Evolutionary conservation across 345 rosid genomes (phyloP).

Genomic region (Hypericum androsaemum): DNA sequence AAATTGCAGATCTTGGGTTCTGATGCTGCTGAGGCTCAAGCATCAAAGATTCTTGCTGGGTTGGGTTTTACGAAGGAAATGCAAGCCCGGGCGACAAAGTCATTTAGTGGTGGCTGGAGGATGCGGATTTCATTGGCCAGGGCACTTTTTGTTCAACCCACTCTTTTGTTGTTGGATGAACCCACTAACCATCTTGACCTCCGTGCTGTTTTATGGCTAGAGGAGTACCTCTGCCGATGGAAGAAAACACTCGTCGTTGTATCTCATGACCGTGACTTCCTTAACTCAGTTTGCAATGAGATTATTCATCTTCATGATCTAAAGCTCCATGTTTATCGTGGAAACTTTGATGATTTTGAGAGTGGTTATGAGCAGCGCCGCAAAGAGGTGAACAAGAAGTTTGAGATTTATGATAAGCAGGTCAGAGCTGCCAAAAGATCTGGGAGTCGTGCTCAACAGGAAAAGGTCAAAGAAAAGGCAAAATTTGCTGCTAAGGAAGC

Average conservation of each 20-base stretch:
- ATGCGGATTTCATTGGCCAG: slow-evolving; percentile 93
- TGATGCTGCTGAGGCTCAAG: slow-evolving; percentile 94
- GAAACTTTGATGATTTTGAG: slow-evolving; percentile 80
- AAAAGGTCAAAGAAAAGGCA: slow-evolving; percentile 80
- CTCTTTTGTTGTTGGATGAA: slow-evolving; percentile 80
- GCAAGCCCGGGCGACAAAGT: slow-evolving; percentile 70
- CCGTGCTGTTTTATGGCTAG: slow-evolving; percentile 89
- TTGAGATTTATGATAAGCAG: slow-evolving; percentile 68
- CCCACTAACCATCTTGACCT: slow-evolving; percentile 98
- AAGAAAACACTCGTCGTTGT: slow-evolving; percentile 91
- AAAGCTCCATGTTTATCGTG: slow-evolving; percentile 76
- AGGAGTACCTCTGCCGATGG: slow-evolving; percentile 85
- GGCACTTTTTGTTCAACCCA: slow-evolving; percentile 93
- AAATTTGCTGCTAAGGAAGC: slow-evolving; percentile 73
- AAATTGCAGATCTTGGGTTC: slow-evolving; percentile 77
- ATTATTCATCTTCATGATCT: slow-evolving; percentile 83
- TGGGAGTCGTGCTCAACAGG: slow-evolving; percentile 73
- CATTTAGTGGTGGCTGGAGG: slow-evolving; percentile 99
- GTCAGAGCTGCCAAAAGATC: slow-evolving; percentile 76
- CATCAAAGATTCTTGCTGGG: slow-evolving; percentile 92
- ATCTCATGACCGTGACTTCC: slow-evolving; percentile 93
- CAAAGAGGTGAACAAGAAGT: slow-evolving; percentile 80
- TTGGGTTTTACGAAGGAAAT: slow-evolving; percentile 84
- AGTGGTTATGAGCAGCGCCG: slow-evolving; percentile 82
- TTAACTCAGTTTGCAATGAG: slow-evolving; percentile 80